Base-by-base conservation (phyloP, 148 eudicot genomes). In the Linanthus parryae region DNA sequence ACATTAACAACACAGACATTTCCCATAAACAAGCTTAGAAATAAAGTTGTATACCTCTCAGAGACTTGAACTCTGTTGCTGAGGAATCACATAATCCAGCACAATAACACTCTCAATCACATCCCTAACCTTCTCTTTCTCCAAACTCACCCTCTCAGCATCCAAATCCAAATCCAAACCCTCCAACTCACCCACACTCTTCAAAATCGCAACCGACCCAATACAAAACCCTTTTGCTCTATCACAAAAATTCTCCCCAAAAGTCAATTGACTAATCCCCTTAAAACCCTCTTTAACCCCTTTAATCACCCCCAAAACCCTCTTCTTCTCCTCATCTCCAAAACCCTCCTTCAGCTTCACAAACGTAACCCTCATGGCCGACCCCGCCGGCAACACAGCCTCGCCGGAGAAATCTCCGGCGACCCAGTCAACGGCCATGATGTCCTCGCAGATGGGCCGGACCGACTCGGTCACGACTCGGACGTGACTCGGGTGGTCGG, bases 391-490 rank as follows among this genome's bases (percentile, higher is more conserved):
- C 0, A 60, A 54, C 7, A 16, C 51, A 0, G 16, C 29, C 29
- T 69, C 51, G 2, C 72, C 79, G 18, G 37, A 2, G 8, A 69
- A 40, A 0, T 45, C 72, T 3, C 34, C 48, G 0, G 72, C 46
- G 0, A 83, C 73, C 92, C 92, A 90, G 50, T 90, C 97, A 39
- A 86, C 79, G 40, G 97, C 95, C 95, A 91, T 74, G 56, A 86
- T 17, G 48, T 91, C 97, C 0, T 83, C 86, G 8, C 76, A 62
- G 35, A 83, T 73, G 13, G 97, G 97, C 8, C 43, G 55, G 46
- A 81, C 86, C 27, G 14, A 46, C 19, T 67, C 57, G 7, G 56
- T 22, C 8, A 86, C 97, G 16, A 83, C 88, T 30, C 55, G 14
- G 26, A 85, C 44, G 60, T 91, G 97, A 43, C 39, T 50, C 1